phyloP scores from a whole-genome alignment of 1,139 yeast genomes.

The Geotrichum bryndzae region DNA sequence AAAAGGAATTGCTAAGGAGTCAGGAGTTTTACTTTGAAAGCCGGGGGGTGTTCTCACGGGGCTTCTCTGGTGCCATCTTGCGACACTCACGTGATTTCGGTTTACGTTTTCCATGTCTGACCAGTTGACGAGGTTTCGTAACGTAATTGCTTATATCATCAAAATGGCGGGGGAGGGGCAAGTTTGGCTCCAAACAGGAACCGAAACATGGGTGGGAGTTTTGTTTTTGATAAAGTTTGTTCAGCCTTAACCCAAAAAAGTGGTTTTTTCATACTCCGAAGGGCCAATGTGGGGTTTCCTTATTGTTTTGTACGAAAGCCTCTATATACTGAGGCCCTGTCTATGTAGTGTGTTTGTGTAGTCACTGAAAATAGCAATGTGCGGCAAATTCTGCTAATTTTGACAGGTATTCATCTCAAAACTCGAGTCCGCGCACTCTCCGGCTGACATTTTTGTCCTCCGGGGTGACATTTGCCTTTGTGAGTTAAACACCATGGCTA shows the following conservation, averaged over 20 bases:
- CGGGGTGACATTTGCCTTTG: too few species aligned
- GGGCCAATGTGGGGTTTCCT: not conserved
- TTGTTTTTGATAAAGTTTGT: not conserved
- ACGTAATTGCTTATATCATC: too few species aligned
- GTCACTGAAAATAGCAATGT: not conserved
- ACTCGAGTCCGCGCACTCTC: not conserved
- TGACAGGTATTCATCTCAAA: not conserved
- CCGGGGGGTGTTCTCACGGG: not conserved
- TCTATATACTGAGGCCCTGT: not conserved
- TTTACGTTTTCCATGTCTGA: not conserved
- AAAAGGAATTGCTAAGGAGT: too few species aligned
- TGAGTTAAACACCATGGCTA: too few species aligned
- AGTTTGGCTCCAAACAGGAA: not conserved
- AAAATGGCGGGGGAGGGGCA: not conserved
- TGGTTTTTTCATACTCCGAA: not conserved
- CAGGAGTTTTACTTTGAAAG: too few species aligned
- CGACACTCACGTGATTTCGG: not conserved
- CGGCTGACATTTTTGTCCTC: not conserved
- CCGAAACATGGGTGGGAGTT: not conserved
- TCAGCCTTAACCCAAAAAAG: not conserved
- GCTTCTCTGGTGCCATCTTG: not conserved
- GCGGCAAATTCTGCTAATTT: not conserved
- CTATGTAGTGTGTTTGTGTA: not conserved
- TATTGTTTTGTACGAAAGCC: not conserved
- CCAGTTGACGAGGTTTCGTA: too few species aligned